A percentile compares a stretch with the other conserved stretches of the same genome.
Evolutionary conservation across 2,329 filamentous ascomycete species (phyloP).

Genomic region (Didymellaceae sp.): DNA sequence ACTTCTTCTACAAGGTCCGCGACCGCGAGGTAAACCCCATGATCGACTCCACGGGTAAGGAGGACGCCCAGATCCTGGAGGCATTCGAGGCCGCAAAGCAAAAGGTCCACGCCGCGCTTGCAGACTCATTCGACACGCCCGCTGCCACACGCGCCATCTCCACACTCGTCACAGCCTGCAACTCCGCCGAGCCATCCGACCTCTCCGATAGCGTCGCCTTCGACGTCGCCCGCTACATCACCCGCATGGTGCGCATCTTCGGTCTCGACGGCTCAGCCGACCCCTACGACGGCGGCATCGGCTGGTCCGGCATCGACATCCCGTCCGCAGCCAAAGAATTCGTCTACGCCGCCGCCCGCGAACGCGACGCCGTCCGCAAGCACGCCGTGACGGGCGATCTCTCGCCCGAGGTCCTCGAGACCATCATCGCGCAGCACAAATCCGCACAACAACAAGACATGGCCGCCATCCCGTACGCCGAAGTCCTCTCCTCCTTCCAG

Average conservation of each 20-base stretch:
- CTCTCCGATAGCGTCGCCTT: slow-evolving; percentile 58
- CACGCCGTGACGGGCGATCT: slow-evolving; percentile 58
- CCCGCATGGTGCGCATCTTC: slow-evolving; percentile 82
- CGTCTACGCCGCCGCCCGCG: slow-evolving; percentile 64
- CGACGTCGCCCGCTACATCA: slow-evolving; percentile 76
- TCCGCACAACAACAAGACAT: slow-evolving; percentile 37
- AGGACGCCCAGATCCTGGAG: slow-evolving; percentile 53
- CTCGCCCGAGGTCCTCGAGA: slow-evolving; percentile 35
- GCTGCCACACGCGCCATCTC: slow-evolving; percentile 78
- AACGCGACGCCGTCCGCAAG: slow-evolving; percentile 65
- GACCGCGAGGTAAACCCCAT: slow-evolving; percentile 54
- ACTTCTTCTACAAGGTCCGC: slow-evolving; percentile 67
- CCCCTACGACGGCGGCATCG: slow-evolving; percentile 57
- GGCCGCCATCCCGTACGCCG: slow-evolving; percentile 53
- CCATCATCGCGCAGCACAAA: slow-evolving; percentile 50
- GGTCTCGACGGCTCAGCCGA: slow-evolving; percentile 71
- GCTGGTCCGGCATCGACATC: slow-evolving; percentile 71
- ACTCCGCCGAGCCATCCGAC: slow-evolving; percentile 55
- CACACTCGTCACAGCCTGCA: slow-evolving; percentile 78
- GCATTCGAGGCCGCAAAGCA: slow-evolving; percentile 62
- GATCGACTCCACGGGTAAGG: slow-evolving; percentile 35
- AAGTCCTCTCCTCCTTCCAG: slow-evolving; percentile 60
- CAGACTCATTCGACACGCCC: slow-evolving; percentile 88
- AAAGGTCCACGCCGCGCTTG: slow-evolving; percentile 69
- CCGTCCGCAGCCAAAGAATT: slow-evolving; percentile 65